Evolutionary conservation across 2,329 filamentous ascomycete genomes (phyloP), one percentile per base, ranked within the genome.

Genomic region (Talaromyces marneffei): DNA sequence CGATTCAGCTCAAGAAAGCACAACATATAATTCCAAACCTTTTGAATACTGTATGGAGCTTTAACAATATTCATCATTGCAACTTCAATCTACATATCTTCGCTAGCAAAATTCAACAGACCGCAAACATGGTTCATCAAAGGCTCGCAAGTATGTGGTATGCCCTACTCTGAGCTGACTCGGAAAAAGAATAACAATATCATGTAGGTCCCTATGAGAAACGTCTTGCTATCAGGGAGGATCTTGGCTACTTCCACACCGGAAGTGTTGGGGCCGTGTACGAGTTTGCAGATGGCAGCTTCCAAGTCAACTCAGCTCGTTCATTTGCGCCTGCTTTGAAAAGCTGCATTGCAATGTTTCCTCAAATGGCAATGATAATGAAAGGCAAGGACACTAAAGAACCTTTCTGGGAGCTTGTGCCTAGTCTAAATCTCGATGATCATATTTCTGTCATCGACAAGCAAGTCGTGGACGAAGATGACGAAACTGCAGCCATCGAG

Each of bases 141-240:
- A 16, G 37, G n/a, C 14, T 39, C n/a, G 37, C 37, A 39, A 39
- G 37, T 39, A 39, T 39, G 37, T 39, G 14, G 3, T 4, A 39
- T 35, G 33, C 2, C 7, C 3, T 39, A n/a, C 37, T 16, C 14
- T 18, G 14, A 39, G 8, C 33, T 9, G 33, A 39, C 2, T n/a
- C 2, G 37, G 7, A 39, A n/a, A 39, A 18, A 39, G 4, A 39
- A n/a, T 39, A 39, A 39, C 37, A 39, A 39, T 14, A 39, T 39
- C 7, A 53, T 40, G 23, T 18, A 59, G 57, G 57, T 53, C 57
- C 57, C 2, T 53, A 59, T 44, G 46, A 59, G 29, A 18, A 48
- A 7, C 57, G 57, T 10, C 35, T 33, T 4, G 52, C 52, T 42
- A 50, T 20, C 39, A 44, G 57, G 2, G 57, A 59, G 29, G 46